A percentile compares a stretch with the other conserved stretches of the same genome.
These are phyloP conservation scores for Aspergillus piperis DNA, from an alignment of 2,329 filamentous ascomycete genomes.

Conservation along the genomic window DNA sequence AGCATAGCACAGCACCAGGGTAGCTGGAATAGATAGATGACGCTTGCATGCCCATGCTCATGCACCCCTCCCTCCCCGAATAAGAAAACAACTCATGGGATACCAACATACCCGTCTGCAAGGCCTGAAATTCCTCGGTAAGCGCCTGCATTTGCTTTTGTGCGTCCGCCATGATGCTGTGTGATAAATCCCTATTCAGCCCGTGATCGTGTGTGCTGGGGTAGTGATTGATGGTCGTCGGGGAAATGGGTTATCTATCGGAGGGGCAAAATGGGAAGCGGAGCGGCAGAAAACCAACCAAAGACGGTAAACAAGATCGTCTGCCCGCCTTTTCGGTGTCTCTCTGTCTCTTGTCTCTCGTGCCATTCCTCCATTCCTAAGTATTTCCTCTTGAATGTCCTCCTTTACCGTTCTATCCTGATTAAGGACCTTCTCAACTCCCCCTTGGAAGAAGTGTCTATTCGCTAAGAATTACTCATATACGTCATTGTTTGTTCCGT, in stretches of 20 bases:
- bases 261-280: constrained; percentile 30
- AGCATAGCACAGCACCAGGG: background rate
- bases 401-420: no score
- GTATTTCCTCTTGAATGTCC: background rate
- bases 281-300: constrained; percentile 20
- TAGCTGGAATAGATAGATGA: background rate
- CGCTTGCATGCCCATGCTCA: background rate
- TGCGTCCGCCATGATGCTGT: constrained; percentile 63
- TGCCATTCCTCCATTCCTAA: constrained; percentile 4
- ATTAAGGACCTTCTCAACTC: no score
- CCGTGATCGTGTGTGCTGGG: background rate
- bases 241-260: constrained; percentile 22
- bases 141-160: constrained; percentile 79
- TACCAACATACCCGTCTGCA: constrained; percentile 71
- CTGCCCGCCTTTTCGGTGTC: constrained; percentile 19
- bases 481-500: no score
- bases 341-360: constrained; percentile 3
- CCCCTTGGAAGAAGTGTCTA: no score
- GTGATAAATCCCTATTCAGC: no score
- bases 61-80: background rate
- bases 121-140: constrained; percentile 81
- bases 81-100: background rate
- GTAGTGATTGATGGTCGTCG: constrained; percentile 21
- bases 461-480: no score
- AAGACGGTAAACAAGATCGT: constrained; percentile 20